These are phyloP conservation scores for Hyaloscypha hepaticicola DNA, from an alignment of 495 filamentous ascomycete species.

Conservation along the genomic window DNA sequence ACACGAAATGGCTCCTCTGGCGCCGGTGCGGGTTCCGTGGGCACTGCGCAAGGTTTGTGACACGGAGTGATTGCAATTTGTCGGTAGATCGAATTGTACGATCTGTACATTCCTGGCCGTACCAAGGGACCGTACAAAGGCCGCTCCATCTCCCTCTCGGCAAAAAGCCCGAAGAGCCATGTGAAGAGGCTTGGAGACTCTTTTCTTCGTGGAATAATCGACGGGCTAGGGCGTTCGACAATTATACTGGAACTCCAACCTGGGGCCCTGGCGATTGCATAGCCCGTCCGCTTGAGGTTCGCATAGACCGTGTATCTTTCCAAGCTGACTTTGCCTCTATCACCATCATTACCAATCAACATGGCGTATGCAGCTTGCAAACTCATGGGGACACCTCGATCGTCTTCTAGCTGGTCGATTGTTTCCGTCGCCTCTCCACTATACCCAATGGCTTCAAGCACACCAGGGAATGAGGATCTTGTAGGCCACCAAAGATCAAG, in stretches of 20 bases:
- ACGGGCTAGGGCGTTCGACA: not conserved
- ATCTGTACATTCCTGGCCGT: constrained; percentile 73
- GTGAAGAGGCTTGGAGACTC: constrained; percentile 27
- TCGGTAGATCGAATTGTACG: constrained; percentile 74
- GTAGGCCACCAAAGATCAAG: constrained; percentile 82
- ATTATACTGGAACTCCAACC: constrained; percentile 20
- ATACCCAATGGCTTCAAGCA: constrained; percentile 22
- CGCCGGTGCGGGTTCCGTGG: constrained; percentile 20
- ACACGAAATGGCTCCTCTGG: constrained; percentile 63
- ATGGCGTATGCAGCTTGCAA: constrained; percentile 86
- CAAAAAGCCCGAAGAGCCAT: constrained; percentile 29
- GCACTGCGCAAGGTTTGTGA: constrained; percentile 56
- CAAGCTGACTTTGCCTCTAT: constrained; percentile 59
- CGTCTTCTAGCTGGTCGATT: constrained; percentile 34
- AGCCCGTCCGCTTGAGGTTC: constrained; percentile 79
- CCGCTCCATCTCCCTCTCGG: constrained; percentile 16
- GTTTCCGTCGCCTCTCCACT: constrained; percentile 22
- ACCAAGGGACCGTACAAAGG: constrained; percentile 64
- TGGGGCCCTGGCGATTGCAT: constrained; percentile 70
- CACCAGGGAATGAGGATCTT: constrained; percentile 30
- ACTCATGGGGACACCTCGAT: constrained; percentile 72
- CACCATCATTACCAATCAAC: constrained; percentile 63
- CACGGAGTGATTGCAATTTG: constrained; percentile 72
- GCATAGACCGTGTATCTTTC: constrained; percentile 87
- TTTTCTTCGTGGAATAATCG: not conserved